Base-by-base conservation (phyloP, 2,329 filamentous ascomycete genomes). In the Metarhizium rileyi region DNA sequence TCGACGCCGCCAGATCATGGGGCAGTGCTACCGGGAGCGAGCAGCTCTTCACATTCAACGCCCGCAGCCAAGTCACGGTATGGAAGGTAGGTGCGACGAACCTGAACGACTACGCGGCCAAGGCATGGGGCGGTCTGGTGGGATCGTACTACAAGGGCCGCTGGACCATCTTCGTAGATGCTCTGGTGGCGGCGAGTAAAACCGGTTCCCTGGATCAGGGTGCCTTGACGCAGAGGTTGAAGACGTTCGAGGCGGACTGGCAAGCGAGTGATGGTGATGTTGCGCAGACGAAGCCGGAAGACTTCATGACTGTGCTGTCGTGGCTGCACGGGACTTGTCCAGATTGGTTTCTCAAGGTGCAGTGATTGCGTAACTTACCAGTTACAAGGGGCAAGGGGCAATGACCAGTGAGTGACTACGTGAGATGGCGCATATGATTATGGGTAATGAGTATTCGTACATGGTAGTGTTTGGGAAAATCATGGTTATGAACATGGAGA, bases 101-200 rank as follows among this genome's bases (percentile, higher is more conserved):
- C 4, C 72, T 77, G 38, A 66, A 58, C 33, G 74, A 77, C 57
- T 77, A 77, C 51, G 72, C 73, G 3, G 69, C 66, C 4, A 75
- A 75, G 59, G 61, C 62, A 22, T 77, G 73, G 74, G 65, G 62
- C 8, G 74, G 73, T 1, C 59, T 78, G 0, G 66, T 76, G 4
- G 61, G 60, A 1, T 60, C 59, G 1, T 78, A 76, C 57, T 76
- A 77, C 55, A 44, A 66, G 9, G 66, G 65, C 14, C 59, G 74
- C 9, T 77, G 74, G 74, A 48, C 64, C 45, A 66, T 65, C 27
- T 76, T 76, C 54, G 53, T 73, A 9, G 57, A 68, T 18, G 72
- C 70, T 53, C 56, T 72, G 48, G 45, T 53, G 3, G 47, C 45
- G 7, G 56, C 53, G 36, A 23, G 30, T 35, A 7, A 42, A 25